Evolutionary conservation across 2,329 filamentous ascomycete genomes (phyloP).

Genomic region (Ascochyta pisi): DNA sequence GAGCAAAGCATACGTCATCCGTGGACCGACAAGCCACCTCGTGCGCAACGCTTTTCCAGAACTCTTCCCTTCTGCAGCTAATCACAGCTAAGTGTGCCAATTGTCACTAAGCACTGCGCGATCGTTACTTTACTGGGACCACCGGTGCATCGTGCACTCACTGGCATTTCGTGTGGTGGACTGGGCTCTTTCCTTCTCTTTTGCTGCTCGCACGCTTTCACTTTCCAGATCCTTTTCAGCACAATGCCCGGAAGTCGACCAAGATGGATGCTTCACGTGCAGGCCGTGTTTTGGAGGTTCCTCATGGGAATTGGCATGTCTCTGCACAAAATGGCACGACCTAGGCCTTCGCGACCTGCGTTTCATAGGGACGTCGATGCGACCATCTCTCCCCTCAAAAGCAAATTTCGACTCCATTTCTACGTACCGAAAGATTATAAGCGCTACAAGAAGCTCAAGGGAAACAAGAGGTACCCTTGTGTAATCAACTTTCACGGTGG

Average conservation of each 20-base stretch:
- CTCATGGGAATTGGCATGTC: slow-evolving; percentile 74
- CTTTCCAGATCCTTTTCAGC: not conserved
- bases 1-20: slow-evolving; percentile 14
- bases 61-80: slow-evolving; percentile 7
- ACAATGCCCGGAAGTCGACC: slow-evolving; percentile 46
- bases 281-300: slow-evolving; percentile 71
- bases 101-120: slow-evolving; percentile 7
- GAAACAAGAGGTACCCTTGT: slow-evolving; percentile 59
- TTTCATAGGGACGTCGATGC: slow-evolving; percentile 65
- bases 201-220: slow-evolving; percentile 4
- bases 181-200: not conserved
- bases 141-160: slow-evolving; percentile 5
- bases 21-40: not conserved
- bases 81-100: slow-evolving; percentile 8
- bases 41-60: slow-evolving; percentile 5
- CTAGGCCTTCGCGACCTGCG: slow-evolving; percentile 65
- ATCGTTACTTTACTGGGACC: slow-evolving; percentile 5
- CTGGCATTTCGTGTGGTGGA: slow-evolving; percentile 2
- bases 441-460: slow-evolving; percentile 51
- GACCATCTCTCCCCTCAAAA: slow-evolving; percentile 54
- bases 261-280: slow-evolving; percentile 67
- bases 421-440: slow-evolving; percentile 64
- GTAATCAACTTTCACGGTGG: slow-evolving; percentile 71
- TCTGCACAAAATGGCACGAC: slow-evolving; percentile 67
- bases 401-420: slow-evolving; percentile 63